These are phyloP conservation scores for Nannizziopsis barbatae DNA, from an alignment of 2,329 filamentous ascomycete genomes.

Conservation along the genomic window DNA sequence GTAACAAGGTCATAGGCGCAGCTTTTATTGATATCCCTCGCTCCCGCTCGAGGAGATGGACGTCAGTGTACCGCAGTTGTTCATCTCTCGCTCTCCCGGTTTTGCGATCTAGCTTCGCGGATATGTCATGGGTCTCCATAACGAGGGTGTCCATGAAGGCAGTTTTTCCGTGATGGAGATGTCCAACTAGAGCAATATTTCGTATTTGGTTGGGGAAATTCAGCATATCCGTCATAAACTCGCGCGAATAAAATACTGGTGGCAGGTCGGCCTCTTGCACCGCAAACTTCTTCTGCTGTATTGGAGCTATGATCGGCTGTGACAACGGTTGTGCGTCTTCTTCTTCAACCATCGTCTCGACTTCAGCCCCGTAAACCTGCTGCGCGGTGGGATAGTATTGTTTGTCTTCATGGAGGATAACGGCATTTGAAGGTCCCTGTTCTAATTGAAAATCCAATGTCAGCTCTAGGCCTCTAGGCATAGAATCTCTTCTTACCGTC, in stretches of 20 bases:
- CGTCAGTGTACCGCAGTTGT: conserved; percentile 88
- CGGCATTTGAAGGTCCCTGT: conserved; percentile 84
- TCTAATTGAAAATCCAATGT: conserved; percentile 35
- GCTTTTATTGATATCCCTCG: conserved; percentile 85
- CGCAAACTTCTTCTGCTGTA: conserved; percentile 92
- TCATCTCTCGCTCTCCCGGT: conserved; percentile 74
- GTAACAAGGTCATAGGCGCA: conserved; percentile 83
- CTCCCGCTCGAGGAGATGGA: conserved; percentile 78
- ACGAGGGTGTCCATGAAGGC: conserved; percentile 98
- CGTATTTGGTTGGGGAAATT: conserved; percentile 90
- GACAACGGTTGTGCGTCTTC: conserved; percentile 90
- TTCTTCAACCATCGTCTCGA: conserved; percentile 92
- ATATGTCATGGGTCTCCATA: conserved; percentile 82
- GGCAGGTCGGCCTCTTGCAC: conserved; percentile 87
- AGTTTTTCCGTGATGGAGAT: conserved; percentile 95
- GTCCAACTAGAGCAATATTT: conserved; percentile 83
- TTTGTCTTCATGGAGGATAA: conserved; percentile 98
- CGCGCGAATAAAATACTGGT: conserved; percentile 72
- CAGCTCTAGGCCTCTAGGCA: conserved; percentile 15
- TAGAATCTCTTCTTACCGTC: conserved; percentile 47
- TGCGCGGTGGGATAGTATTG: conserved; percentile 98
- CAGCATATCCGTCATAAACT: conserved; percentile 92
- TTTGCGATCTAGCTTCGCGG: conserved; percentile 65
- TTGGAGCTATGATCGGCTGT: conserved; percentile 84
- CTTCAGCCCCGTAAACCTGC: conserved; percentile 86